phyloP scores from a whole-genome alignment of 192 early-diverging fungal species.

The Rhizophlyctis rosea region DNA sequence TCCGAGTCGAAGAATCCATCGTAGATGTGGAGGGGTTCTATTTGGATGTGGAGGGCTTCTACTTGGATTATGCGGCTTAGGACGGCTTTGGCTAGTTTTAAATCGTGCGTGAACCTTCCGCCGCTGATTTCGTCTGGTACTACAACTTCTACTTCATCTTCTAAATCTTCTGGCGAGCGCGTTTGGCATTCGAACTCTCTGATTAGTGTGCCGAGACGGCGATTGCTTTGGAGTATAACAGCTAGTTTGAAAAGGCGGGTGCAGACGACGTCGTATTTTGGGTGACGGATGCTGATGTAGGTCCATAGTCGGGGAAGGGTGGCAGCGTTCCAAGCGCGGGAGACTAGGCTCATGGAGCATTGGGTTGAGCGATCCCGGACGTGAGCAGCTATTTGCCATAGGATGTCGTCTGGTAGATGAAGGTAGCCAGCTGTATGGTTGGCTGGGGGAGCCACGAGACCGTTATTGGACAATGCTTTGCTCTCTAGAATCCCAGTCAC shows the following conservation, averaged over 20 bases:
- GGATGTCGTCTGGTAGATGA: not conserved
- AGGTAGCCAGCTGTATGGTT: too few relatives aligned
- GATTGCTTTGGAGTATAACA: not conserved
- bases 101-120: not conserved
- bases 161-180: not conserved
- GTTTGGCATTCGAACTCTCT: not conserved
- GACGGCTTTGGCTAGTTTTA: not conserved
- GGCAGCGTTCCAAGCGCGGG: not conserved
- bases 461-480: too few relatives aligned
- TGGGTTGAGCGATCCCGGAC: not conserved
- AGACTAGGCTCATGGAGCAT: not conserved
- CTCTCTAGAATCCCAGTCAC: too few relatives aligned
- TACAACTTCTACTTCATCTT: not conserved
- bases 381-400: not conserved
- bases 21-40: not conserved
- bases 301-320: not conserved
- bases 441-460: too few relatives aligned
- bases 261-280: not conserved
- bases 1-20: not conserved
- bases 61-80: not conserved
- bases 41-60: not conserved
- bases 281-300: not conserved
- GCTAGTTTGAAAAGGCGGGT: not conserved
- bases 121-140: not conserved
- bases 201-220: not conserved